phyloP scores from a whole-genome alignment of 768 basidiomycete species.

The Russula emetica region DNA sequence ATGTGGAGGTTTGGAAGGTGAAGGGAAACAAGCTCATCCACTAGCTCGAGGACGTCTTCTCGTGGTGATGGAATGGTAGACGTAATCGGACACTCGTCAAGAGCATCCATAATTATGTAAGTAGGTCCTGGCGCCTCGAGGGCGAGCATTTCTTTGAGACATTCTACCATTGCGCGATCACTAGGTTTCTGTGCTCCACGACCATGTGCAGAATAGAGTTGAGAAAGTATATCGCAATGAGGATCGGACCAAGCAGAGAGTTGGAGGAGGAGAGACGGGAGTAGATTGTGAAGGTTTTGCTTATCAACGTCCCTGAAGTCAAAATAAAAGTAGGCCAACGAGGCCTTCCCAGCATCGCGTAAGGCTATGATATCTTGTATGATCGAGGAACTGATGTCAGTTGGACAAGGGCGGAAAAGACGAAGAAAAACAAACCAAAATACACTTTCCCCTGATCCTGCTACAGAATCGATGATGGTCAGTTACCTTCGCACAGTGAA shows the following conservation, averaged over 20 bases:
- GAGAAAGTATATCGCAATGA: background rate
- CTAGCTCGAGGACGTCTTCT: no score
- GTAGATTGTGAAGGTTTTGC: background rate
- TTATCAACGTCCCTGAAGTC: slow-evolving; percentile 11
- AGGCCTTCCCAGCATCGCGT: background rate
- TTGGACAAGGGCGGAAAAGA: no score
- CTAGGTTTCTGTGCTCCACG: background rate
- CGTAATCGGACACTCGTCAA: background rate
- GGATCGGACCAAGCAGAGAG: background rate
- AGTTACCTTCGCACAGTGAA: background rate
- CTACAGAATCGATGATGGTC: background rate
- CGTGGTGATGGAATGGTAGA: no score
- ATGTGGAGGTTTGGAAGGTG: background rate
- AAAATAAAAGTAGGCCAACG: slow-evolving; percentile 6
- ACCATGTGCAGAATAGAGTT: background rate
- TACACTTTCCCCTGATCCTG: slow-evolving; percentile 8
- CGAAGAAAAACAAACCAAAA: background rate
- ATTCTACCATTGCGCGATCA: background rate
- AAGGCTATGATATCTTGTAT: background rate
- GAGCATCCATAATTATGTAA: background rate
- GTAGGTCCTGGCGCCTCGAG: background rate
- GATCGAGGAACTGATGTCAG: background rate
- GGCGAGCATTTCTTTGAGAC: background rate
- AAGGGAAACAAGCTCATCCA: no score
- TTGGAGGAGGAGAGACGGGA: background rate